Conservation (phyloP, 2,329 filamentous ascomycete species). For the Aspergillus fumigatus region DNA sequence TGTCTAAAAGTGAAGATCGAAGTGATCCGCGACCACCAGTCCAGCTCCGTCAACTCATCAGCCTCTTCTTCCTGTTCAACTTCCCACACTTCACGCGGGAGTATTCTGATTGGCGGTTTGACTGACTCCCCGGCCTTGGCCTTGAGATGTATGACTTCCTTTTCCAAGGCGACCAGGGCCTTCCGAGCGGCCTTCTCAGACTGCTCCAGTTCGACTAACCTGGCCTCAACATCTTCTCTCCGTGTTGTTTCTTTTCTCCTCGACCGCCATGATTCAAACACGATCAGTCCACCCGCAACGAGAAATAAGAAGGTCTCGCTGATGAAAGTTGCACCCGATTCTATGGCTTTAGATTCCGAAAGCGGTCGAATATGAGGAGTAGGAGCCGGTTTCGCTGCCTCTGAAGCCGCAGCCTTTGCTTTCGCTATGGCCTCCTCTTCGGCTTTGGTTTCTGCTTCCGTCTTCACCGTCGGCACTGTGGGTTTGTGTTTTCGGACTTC, state of each 20-base stretch:
- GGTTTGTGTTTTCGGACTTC: conserved; percentile 51
- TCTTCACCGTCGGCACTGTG: conserved; percentile 57
- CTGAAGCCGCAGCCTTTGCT: conserved; percentile 39
- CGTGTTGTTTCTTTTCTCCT: conserved; percentile 57
- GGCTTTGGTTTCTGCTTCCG: conserved; percentile 55
- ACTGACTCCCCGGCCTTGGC: conserved; percentile 31
- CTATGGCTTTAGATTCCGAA: conserved; percentile 64
- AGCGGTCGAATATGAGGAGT: conserved; percentile 59
- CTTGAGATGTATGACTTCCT: conserved; percentile 41
- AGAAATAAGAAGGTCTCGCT: conserved; percentile 63
- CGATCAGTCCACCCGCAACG: conserved; percentile 58
- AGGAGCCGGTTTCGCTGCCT: conserved; percentile 44
- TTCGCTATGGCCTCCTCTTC: conserved; percentile 48
- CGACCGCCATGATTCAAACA: conserved; percentile 59
- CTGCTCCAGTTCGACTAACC: conserved; percentile 55
- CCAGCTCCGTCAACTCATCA: conserved; percentile 21
- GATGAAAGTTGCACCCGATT: conserved; percentile 65
- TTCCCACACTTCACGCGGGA: conserved; percentile 40
- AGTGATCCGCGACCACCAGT: conserved; percentile 31
- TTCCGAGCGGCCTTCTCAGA: conserved; percentile 39
- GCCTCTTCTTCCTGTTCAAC: conserved; percentile 26
- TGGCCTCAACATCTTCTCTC: conserved; percentile 57
- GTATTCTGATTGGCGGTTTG: conserved; percentile 28
- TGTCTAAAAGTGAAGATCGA: conserved; percentile 30
- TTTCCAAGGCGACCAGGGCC: conserved; percentile 43